Evolutionary conservation across 441 rosid genomes (phyloP), one percentile per base, ranked within the genome.

Genomic region (Croton laevigatus): DNA sequence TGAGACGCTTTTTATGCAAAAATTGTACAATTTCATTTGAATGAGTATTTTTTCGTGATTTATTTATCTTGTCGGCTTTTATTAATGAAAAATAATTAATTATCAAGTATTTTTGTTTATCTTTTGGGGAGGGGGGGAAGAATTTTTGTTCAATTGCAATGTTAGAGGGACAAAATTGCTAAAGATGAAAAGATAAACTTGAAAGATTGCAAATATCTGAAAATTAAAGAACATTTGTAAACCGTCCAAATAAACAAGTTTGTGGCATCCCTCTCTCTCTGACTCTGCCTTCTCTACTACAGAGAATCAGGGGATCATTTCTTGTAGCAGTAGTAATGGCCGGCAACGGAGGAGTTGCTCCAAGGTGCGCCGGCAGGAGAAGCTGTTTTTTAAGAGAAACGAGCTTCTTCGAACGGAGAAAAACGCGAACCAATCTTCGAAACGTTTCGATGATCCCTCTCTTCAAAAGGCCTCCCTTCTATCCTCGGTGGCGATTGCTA

Each of bases 361-460:
- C 86, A 62, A 77, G 83, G 78, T 81, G 85, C 66, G 82, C 85
- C 77, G 66, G 75, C 68, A 79, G 85, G 64, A 77, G 81, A 6
- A 74, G 69, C 71, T 75, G 68, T 70, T 69, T 75, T 32, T 76
- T 80, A 38, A 55, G 76, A 66, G 81, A 82, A 62, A 48, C 74
- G 23, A 68, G 81, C 65, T 75, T 81, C 78, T 75, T 75, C 58
- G 84, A 77, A 59, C 71, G 75, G 23, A 59, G 72, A 52, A 79
- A 80, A 55, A 70, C 76, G 68, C 83, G 82, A 6, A 83, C 49
- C 59, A 78, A 80, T 59, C 76, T 84, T 52, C 88, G 83, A 58
- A 81, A 72, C 79, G 80, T 83, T 63, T 82, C 88, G 59, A 75
- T 76, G 73, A 66, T 83, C 49, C 82, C 83, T 76, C 67, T 79